Conservation (phyloP, 768 basidiomycete species). For the Kwoniella sp. region DNA sequence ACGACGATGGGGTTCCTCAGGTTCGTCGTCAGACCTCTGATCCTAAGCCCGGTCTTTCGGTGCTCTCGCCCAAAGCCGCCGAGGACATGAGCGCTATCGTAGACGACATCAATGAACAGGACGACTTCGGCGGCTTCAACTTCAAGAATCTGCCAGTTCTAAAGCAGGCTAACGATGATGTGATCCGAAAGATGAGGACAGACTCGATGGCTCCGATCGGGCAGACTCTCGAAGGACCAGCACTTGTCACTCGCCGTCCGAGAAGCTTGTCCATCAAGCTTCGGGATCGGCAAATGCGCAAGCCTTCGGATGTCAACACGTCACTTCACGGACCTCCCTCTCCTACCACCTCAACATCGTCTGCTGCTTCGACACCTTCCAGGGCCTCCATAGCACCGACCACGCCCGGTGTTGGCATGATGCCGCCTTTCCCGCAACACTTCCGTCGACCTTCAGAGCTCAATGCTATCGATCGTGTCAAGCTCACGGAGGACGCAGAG, state of each 20-base stretch:
- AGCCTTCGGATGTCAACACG: constrained; percentile 23
- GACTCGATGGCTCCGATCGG: constrained; percentile 77
- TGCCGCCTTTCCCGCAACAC: constrained; percentile 32
- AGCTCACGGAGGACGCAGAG: constrained; percentile 67
- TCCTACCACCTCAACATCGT: constrained; percentile 84
- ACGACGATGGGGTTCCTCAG: constrained; percentile 75
- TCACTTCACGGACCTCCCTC: constrained; percentile 66
- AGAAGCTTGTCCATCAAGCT: constrained; percentile 68
- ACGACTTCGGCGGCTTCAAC: constrained; percentile 96
- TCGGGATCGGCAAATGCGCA: constrained; percentile 15
- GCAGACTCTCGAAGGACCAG: constrained; percentile 56
- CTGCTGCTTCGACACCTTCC: constrained; percentile 83
- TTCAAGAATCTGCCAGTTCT: constrained; percentile 94
- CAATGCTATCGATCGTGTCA: constrained; percentile 82
- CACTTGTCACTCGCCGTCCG: constrained; percentile 53
- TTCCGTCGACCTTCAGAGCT: constrained; percentile 80
- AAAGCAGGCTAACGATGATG: constrained; percentile 97
- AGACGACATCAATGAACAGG: constrained; percentile 47
- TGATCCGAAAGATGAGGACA: constrained; percentile 89
- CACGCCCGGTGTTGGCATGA: constrained; percentile 60
- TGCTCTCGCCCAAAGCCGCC: constrained; percentile 21
- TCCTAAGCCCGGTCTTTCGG: constrained; percentile 14
- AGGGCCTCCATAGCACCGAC: constrained; percentile 65
- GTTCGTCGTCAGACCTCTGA: constrained; percentile 39
- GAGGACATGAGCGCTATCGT: constrained; percentile 40